Evolutionary conservation across 208 protist genomes (phyloP), one percentile per base, ranked within the genome.

Genomic region (Trypanosomatidae sp.): DNA sequence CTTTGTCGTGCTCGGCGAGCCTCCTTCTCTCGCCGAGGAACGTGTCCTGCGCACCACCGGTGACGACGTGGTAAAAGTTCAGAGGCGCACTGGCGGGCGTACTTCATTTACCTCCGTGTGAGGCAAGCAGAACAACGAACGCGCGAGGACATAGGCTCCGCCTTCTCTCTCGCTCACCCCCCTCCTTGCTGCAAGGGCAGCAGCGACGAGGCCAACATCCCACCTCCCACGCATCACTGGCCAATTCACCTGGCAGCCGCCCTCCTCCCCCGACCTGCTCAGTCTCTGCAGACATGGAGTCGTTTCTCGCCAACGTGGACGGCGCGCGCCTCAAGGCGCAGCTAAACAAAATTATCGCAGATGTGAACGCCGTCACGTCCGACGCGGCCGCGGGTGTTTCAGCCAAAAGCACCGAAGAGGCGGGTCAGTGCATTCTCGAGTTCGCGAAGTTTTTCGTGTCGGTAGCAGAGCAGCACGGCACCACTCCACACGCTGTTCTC

Each of bases 361-460:
- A 76, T 2, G 62, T 79, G 15, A 71, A 69, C 36, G 64, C 65
- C 17, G 47, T 71, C 10, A 60, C 68, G 22, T 12, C 49, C 22
- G 68, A 59, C 65, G 41, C 53, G 33, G 55, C 46, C 41, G 30
- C 41, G 7, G 7, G 9, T 8, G n/a, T 65, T 22, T 60, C 65
- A 25, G 79, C 44, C 36, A 74, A 71, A 66, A 46, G 55, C 73
- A 68, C 65, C 17, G 80, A 80, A 58, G 88, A 93, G 66, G 69
- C 71, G n/a, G 71, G 69, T 1, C 81, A 84, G 43, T 84, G 79
- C 58, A 76, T 91, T 10, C 17, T 71, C 12, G 74, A 85, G 50
- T 82, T 93, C 68, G 65, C 56, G n/a, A 59, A 56, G 5, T 88
- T 93, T 33, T 81, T 95, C 28, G 79, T 83, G 10, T 30, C 72